Evolutionary conservation across 306 rosid genomes (phyloP).

Genomic region (Canavalia gladiata): DNA sequence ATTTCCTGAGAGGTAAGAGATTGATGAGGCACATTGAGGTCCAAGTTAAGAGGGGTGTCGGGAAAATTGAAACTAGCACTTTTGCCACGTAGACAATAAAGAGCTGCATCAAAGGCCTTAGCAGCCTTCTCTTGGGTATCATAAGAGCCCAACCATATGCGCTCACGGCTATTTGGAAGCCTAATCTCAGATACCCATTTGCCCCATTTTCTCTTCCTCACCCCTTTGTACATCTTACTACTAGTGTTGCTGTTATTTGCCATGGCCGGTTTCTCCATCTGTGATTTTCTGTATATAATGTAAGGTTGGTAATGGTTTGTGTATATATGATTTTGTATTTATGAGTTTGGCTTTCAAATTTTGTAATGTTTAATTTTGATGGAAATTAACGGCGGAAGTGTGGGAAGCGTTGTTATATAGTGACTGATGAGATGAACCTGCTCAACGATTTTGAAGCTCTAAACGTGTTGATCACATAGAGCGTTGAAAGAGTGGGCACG

Average conservation of each 20-base stretch:
- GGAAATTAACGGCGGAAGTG: constrained; percentile 41
- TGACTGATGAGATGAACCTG: background rate
- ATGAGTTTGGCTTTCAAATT: background rate
- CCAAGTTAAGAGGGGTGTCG: constrained; percentile 49
- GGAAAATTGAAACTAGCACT: constrained; percentile 72
- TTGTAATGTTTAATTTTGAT: background rate
- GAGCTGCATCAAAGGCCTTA: constrained; percentile 81
- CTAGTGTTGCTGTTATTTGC: background rate
- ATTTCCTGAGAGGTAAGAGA: constrained; percentile 60
- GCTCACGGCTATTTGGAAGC: constrained; percentile 76
- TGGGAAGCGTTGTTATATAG: background rate
- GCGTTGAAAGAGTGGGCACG: constrained; percentile 48
- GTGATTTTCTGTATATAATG: background rate
- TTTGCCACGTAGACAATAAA: constrained; percentile 69
- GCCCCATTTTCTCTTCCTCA: constrained; percentile 84
- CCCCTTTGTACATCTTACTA: constrained; percentile 64
- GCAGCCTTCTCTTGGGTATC: constrained; percentile 75
- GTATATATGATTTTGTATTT: background rate
- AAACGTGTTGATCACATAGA: constrained; percentile 52
- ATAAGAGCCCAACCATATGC: constrained; percentile 83
- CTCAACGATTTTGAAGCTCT: background rate
- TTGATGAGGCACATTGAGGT: constrained; percentile 5
- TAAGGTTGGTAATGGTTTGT: background rate
- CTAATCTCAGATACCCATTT: constrained; percentile 87
- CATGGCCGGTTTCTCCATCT: constrained; percentile 21